Conservation (phyloP, 1,139 yeast species). For the Pichia norvegensis region DNA sequence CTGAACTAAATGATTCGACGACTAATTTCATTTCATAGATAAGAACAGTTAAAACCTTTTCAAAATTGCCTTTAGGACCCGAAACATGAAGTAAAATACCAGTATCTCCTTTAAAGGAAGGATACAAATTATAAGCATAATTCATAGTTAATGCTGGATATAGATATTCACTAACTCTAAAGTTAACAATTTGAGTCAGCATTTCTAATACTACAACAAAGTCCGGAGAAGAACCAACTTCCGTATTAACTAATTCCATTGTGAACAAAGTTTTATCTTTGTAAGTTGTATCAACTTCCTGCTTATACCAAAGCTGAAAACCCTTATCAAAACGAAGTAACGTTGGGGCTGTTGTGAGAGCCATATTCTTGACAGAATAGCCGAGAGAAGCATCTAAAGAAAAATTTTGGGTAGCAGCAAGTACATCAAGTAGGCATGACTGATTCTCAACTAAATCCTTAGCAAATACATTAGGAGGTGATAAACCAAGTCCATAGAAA, state of each 20-base stretch:
- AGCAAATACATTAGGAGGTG: conserved; percentile 28
- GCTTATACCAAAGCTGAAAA: conserved; percentile 47
- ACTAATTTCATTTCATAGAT: conserved; percentile 21
- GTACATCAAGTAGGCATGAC: conserved; percentile 18
- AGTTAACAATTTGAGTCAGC: conserved; percentile 39
- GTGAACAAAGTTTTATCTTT: conserved; percentile 31
- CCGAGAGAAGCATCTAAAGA: conserved; percentile 29
- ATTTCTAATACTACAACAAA: conserved; percentile 42
- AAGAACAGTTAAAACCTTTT: conserved; percentile 26
- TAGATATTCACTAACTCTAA: conserved; percentile 32
- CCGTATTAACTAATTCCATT: conserved; percentile 35
- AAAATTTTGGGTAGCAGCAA: conserved; percentile 17
- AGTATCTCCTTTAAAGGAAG: conserved; percentile 44
- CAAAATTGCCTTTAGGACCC: conserved; percentile 40
- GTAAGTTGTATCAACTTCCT: conserved; percentile 22
- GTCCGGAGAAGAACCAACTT: conserved; percentile 27
- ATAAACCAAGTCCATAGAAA: conserved; percentile 12
- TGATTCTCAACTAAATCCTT: conserved; percentile 28
- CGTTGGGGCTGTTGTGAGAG: conserved; percentile 26
- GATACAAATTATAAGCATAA: conserved; percentile 46
- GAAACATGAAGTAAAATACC: conserved; percentile 42
- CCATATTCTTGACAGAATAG: conserved; percentile 26
- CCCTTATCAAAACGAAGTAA: conserved; percentile 23
- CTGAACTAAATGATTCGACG: conserved; percentile 13
- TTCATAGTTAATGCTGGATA: conserved; percentile 47